Evolutionary conservation across 352 stramenopile species (phyloP).

Genomic region (Pythium dissotocum): DNA sequence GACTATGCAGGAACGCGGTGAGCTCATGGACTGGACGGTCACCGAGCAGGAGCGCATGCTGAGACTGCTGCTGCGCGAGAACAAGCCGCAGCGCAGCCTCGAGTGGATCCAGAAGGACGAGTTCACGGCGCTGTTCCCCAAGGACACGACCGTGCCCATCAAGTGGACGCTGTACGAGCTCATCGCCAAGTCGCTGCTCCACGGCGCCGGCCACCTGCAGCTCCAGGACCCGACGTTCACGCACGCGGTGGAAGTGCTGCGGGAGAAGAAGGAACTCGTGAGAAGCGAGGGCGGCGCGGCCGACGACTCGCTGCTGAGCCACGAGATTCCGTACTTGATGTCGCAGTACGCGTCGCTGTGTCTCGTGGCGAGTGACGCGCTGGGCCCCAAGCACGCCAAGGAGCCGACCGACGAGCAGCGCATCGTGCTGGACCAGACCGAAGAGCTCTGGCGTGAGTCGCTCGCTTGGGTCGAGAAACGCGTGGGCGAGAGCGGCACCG

Average conservation of each 20-base stretch:
- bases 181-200: slow-evolving; percentile 48
- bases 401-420: slow-evolving; percentile 45
- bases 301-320: slow-evolving; percentile 51
- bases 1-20: slow-evolving; percentile 66
- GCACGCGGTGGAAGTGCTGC: slow-evolving; percentile 52
- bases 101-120: slow-evolving; percentile 61
- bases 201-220: slow-evolving; percentile 39
- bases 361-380: slow-evolving; percentile 42
- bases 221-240: slow-evolving; percentile 65
- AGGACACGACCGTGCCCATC: slow-evolving; percentile 60
- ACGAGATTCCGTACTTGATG: slow-evolving; percentile 71
- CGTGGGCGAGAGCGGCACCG: slow-evolving; percentile 39
- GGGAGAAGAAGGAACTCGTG: slow-evolving; percentile 61
- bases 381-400: slow-evolving; percentile 29
- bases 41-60: slow-evolving; percentile 73
- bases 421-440: slow-evolving; percentile 58
- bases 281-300: slow-evolving; percentile 33
- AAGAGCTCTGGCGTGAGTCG: slow-evolving; percentile 69
- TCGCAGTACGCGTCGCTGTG: slow-evolving; percentile 69
- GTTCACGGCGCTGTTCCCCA: slow-evolving; percentile 53
- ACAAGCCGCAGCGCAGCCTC: slow-evolving; percentile 42
- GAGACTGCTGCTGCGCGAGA: slow-evolving; percentile 58
- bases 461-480: slow-evolving; percentile 62
- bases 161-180: slow-evolving; percentile 79
- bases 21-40: slow-evolving; percentile 72